Evolutionary conservation across 169 alveolate genomes (phyloP), one percentile per base, ranked within the genome.

Genomic region (Fabrea salina): DNA sequence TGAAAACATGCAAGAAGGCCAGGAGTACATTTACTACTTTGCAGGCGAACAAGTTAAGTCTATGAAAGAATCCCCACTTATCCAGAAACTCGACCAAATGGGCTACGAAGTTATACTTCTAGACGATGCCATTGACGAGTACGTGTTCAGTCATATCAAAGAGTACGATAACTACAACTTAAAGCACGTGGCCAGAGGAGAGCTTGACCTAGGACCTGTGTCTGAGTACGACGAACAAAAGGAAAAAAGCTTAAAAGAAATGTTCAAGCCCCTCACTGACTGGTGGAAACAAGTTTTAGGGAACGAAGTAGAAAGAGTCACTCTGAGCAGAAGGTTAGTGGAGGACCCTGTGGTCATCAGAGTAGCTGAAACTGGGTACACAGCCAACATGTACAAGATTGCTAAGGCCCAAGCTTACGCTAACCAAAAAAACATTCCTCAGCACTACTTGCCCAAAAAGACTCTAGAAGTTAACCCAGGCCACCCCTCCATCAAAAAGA

Each of bases 111-210:
- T 98, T 1, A 51, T 98, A 41, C 87, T 94, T 44, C 89, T 97
- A 13, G 93, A 95, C 49, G 99, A 98, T 74, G 99, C 99, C 8
- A 91, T 98, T 64, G 99, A 98, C 83, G 99, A 98, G 91, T 98
- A 96, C 89, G 92, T 98, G 75, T 89, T 96, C 82, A 93, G 97
- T 75, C 95, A 98, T 66, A 93, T 97, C 43, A 79, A 91, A 43
- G 98, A 98, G 86, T 98, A 91, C 76, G 96, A 95, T 85, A 96
- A 96, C 70, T 91, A 92, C 77, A 93, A 95, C 86, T 94, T 97
- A 57, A 89, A 91, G 78, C 97, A 96, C 75, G 97, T 97, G 35
- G 98, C 96, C 58, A 96, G 96, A 89, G 98, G 97, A 27, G 99
- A 97, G 75, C 91, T 96, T 66, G 96, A 96, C 82, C 86, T 96